Evolutionary conservation across 805 yeast genomes (phyloP), one percentile per base, ranked within the genome.

Genomic region (Barnettozyma sp.): DNA sequence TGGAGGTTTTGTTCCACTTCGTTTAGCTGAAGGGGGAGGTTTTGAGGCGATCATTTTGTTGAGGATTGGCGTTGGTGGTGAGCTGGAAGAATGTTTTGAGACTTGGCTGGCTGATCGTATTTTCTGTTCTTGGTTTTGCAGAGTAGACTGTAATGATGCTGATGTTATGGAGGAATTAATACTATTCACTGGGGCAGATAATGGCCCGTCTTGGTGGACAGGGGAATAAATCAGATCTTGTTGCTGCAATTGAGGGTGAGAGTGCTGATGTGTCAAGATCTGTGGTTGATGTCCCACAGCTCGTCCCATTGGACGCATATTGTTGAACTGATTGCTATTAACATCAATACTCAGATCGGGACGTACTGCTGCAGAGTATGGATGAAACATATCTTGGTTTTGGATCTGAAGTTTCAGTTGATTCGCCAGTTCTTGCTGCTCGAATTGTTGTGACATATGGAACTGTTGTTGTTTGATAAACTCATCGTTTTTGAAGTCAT

Each of bases 401-500:
- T 43, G 43, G 13, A 43, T 37, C 23, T 48, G 52, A 35, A 43
- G 35, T 19, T 39, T 43, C 23, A 47, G 33, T 27, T 46, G 47
- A 14, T 42, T 33, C 7, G 44, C 33, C 8, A 27, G 36, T 35
- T 26, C 28, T 7, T 31, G 36, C 26, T 35, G 44, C 29, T 37
- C 38, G 8, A 13, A 30, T 35, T 28, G 39, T 18, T 22, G 43
- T 26, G 16, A 39, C 33, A 8, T 22, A 6, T 24, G 33, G 19
- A 20, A 26, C 36, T 8, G 39, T 38, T 12, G 42, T 35, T n/a
- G 39, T 33, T 29, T 13, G 31, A 18, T 13, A 22, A 22, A 31
- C 30, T 29, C 30, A 5, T 27, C 21, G 18, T 29, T 22, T 12
- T 29, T 22, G n/a, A 29, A 7, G 3, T 13, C 21, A 11, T 19